These are phyloP conservation scores for Geosmithia putterillii DNA, from an alignment of 2,329 filamentous ascomycete species.

Conservation along the genomic window DNA sequence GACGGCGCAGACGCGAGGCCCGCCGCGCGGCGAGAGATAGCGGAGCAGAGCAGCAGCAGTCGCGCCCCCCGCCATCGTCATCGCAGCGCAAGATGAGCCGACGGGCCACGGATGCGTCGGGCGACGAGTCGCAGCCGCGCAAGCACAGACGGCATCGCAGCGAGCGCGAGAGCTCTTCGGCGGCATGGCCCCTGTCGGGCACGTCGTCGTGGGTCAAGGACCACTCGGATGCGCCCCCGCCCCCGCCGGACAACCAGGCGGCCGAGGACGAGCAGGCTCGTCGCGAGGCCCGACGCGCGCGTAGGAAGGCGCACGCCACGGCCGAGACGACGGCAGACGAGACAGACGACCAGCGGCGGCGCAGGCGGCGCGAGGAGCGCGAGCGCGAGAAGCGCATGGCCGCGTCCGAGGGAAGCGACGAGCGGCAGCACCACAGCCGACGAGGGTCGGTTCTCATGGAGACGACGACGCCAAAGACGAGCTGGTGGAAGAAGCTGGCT, in stretches of 20 bases:
- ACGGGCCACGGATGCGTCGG: slow-evolving; percentile 22
- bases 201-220: slow-evolving; percentile 57
- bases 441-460: slow-evolving; percentile 25
- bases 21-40: slow-evolving; percentile 29
- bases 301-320: slow-evolving; percentile 27
- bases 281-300: slow-evolving; percentile 33
- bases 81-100: slow-evolving; percentile 13
- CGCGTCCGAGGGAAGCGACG: slow-evolving; percentile 30
- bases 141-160: slow-evolving; percentile 22
- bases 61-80: no score
- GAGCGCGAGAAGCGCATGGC: slow-evolving; percentile 13
- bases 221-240: slow-evolving; percentile 37
- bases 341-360: slow-evolving; percentile 29
- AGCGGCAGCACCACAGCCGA: slow-evolving; percentile 26
- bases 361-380: slow-evolving; percentile 26
- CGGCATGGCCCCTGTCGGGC: slow-evolving; percentile 49
- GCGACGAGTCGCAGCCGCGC: slow-evolving; percentile 31
- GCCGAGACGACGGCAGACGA: slow-evolving; percentile 28
- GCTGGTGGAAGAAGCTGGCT: slow-evolving; percentile 48
- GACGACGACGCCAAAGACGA: slow-evolving; percentile 31
- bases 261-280: slow-evolving; percentile 35
- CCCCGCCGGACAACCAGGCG: slow-evolving; percentile 8
- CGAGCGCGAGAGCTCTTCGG: slow-evolving; percentile 6
- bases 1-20: slow-evolving; percentile 40
- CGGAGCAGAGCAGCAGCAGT: slow-evolving; percentile 18